Evolutionary conservation across 2,329 filamentous ascomycete genomes (phyloP).

Genomic region (Scortechinia acanthostroma): DNA sequence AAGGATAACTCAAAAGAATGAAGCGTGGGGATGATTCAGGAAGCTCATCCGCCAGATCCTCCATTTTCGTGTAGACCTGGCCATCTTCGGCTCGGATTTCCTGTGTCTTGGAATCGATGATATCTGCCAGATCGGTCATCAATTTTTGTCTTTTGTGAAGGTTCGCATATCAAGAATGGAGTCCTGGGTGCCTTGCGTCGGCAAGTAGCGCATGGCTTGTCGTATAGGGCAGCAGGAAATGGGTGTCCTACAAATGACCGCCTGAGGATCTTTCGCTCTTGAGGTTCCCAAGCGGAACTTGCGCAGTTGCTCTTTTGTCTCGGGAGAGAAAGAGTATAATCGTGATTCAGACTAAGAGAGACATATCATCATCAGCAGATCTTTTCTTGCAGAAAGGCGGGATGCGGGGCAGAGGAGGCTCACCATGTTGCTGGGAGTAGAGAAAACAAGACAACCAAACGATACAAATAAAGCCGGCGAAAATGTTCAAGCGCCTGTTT

Average conservation of each 20-base stretch:
- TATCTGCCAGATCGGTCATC: too few species aligned
- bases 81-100: not conserved
- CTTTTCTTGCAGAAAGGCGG: not conserved
- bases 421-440: not conserved
- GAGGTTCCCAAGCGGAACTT: constrained; percentile 93
- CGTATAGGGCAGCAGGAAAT: not conserved
- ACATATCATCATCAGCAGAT: not conserved
- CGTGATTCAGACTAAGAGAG: constrained; percentile 63
- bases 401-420: not conserved
- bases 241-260: constrained; percentile 79
- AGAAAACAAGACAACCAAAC: too few species aligned
- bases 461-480: too few species aligned
- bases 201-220: not conserved
- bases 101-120: not conserved
- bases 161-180: not conserved
- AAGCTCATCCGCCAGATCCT: not conserved
- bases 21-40: constrained; percentile 1
- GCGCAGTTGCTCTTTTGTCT: constrained; percentile 81
- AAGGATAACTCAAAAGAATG: constrained; percentile 40
- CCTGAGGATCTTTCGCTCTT: constrained; percentile 77
- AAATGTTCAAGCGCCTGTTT: too few species aligned
- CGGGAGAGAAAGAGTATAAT: constrained; percentile 85
- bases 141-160: too few species aligned
- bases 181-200: not conserved
- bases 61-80: not conserved